Percentiles rank a stretch among this genome's conserved stretches.
Evolutionary conservation across 495 filamentous ascomycete species (phyloP).

Genomic region (Acidomyces sp.): DNA sequence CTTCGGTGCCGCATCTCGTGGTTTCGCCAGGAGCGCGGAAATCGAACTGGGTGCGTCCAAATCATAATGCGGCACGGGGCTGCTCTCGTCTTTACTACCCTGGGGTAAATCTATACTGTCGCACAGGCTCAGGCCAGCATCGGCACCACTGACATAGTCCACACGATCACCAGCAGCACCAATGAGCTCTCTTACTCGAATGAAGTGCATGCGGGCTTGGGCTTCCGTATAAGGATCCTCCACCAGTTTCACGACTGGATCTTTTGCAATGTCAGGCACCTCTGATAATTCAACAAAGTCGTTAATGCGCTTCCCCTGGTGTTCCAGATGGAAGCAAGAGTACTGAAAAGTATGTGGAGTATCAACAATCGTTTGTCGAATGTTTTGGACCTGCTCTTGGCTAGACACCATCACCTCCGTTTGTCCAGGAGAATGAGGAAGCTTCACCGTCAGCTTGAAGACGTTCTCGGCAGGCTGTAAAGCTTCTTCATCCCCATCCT

Average conservation of each 20-base stretch:
- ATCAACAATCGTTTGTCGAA: constrained; percentile 93
- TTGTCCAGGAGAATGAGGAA: constrained; percentile 67
- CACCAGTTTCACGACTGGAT: constrained; percentile 65
- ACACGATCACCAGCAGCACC: constrained; percentile 80
- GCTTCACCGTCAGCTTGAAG: constrained; percentile 68
- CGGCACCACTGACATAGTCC: constrained; percentile 75
- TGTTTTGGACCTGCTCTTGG: constrained; percentile 93
- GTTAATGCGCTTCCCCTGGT: constrained; percentile 72
- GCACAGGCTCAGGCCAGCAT: constrained; percentile 76
- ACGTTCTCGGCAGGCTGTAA: constrained; percentile 29
- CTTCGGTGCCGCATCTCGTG: constrained; percentile 57
- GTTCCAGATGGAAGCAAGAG: constrained; percentile 95
- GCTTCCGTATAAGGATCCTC: constrained; percentile 98
- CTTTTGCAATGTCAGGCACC: constrained; percentile 59
- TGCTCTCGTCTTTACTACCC: constrained; percentile 8
- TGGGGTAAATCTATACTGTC: constrained; percentile 45
- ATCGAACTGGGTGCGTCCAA: constrained; percentile 54
- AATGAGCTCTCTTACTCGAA: constrained; percentile 81
- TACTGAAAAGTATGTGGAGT: constrained; percentile 88
- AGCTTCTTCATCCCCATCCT: constrained; percentile 10
- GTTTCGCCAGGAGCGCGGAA: constrained; percentile 54
- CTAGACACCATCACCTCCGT: constrained; percentile 84
- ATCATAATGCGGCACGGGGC: constrained; percentile 47
- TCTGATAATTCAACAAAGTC: constrained; percentile 92
- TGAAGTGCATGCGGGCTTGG: constrained; percentile 87